Base-by-base conservation (phyloP, 208 protist species). In the Angomonas deanei region DNA sequence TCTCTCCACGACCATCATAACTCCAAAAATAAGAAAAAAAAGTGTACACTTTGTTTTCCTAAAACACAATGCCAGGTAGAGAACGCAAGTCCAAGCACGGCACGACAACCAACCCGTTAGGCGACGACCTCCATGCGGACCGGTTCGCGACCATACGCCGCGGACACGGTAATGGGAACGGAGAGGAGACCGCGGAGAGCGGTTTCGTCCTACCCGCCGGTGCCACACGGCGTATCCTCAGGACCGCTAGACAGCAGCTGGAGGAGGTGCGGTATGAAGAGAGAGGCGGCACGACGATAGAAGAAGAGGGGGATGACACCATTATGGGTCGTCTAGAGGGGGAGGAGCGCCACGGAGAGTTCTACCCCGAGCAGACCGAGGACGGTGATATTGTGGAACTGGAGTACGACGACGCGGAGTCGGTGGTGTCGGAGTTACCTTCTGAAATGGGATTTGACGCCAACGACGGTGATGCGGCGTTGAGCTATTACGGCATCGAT, bases 371-470 rank as follows among this genome's bases (percentile, higher is more conserved):
- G 62, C 69, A 84, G 34, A 74, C 76, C n/a, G 74, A 89, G 6
- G 76, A 82, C 4, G 82, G 63, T 15, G 77, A 84, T 33, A 61
- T 75, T 19, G 68, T 88, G 17, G 64, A 82, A 53, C 57, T 92
- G 33, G 88, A 93, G 72, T 91, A 92, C 67, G 81, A 88, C 31
- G 86, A 92, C 53, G 72, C 65, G 33, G 91, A 96, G 74, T 91
- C 86, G 0, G 50, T 79, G 19, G 72, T 75, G 68, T 91, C 85
- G 19, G 91, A 96, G 66, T 61, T 93, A 73, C 83, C 86, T 26
- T 69, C 78, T 21, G 89, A 95, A 48, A 49, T 68, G 5, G 74
- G 80, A 46, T 58, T 76, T 2, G 69, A 15, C 13, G 60, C 77
- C 21, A 49, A 52, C 48, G 56, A 55, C 33, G 73, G 60, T 15